phyloP scores from a whole-genome alignment of 1,139 yeast genomes.

The Pichia sp. region DNA sequence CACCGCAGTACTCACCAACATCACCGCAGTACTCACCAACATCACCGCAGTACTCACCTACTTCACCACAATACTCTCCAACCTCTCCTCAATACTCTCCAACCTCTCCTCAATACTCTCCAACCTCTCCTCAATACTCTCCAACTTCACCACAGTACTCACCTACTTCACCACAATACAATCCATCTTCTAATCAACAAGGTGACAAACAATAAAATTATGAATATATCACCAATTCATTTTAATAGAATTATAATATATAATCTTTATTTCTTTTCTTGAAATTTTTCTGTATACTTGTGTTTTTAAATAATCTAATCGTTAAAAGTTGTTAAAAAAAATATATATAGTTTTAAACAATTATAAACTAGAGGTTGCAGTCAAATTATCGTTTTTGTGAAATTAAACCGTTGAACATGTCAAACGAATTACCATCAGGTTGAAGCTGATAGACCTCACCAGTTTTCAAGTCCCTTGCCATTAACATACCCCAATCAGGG shows the following conservation, averaged over 20 bases:
- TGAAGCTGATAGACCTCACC: conserved; percentile 63
- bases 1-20: conserved; percentile 63
- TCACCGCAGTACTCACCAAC: conserved; percentile 65
- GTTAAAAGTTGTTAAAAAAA: conserved; percentile 5
- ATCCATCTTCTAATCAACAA: conserved; percentile 45
- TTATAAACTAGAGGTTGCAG: background rate
- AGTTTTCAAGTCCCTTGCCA: conserved; percentile 61
- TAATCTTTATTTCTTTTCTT: conserved; percentile 8
- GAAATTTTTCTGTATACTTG: conserved; percentile 9
- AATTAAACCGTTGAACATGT: conserved; percentile 87
- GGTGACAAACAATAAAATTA: conserved; percentile 5
- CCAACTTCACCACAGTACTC: conserved; percentile 58
- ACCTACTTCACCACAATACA: conserved; percentile 51
- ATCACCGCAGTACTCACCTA: conserved; percentile 50
- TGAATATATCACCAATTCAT: background rate
- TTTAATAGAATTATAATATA: conserved; percentile 1
- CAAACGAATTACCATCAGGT: conserved; percentile 97
- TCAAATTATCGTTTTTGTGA: conserved; percentile 45
- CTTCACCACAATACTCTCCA: conserved; percentile 48
- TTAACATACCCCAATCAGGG: conserved; percentile 70
- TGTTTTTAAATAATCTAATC: conserved; percentile 11
- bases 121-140: conserved; percentile 62
- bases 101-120: conserved; percentile 44
- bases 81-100: conserved; percentile 48
- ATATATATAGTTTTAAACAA: conserved; percentile 23